These are phyloP conservation scores for Kazachstania viticola DNA, from an alignment of 805 yeast genomes.

Conservation along the genomic window DNA sequence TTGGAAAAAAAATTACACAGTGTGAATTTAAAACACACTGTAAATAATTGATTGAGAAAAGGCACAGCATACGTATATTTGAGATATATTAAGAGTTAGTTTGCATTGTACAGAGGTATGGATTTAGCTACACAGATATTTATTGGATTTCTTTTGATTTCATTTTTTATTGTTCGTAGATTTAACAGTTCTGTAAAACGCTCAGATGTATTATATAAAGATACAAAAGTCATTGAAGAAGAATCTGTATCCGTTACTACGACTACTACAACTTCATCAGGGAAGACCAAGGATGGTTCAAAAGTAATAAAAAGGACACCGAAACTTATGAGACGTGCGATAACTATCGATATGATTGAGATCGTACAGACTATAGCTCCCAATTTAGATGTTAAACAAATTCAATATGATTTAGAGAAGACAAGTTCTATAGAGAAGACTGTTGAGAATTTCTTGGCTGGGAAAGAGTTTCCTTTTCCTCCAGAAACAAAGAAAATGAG, in stretches of 20 bases:
- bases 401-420: slow-evolving; percentile 57
- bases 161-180: slow-evolving; percentile 54
- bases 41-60: no score
- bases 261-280: no score
- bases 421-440: slow-evolving; percentile 78
- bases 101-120: no score
- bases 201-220: no score
- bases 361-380: slow-evolving; percentile 82
- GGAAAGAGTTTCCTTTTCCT: slow-evolving; percentile 49
- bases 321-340: slow-evolving; percentile 30
- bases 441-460: slow-evolving; percentile 52
- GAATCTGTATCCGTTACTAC: no score
- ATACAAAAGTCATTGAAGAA: no score
- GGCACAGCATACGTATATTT: no score
- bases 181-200: slow-evolving; percentile 45
- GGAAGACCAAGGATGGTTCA: background rate
- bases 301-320: background rate
- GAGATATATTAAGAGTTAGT: no score
- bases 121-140: slow-evolving; percentile 25
- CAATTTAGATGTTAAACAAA: slow-evolving; percentile 52
- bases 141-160: slow-evolving; percentile 25
- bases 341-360: slow-evolving; percentile 67
- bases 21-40: no score
- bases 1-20: no score
- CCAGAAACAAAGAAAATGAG: slow-evolving; percentile 20